Base-by-base conservation (phyloP, 768 basidiomycete species). In the Sistotremastrum niveocremeum region DNA sequence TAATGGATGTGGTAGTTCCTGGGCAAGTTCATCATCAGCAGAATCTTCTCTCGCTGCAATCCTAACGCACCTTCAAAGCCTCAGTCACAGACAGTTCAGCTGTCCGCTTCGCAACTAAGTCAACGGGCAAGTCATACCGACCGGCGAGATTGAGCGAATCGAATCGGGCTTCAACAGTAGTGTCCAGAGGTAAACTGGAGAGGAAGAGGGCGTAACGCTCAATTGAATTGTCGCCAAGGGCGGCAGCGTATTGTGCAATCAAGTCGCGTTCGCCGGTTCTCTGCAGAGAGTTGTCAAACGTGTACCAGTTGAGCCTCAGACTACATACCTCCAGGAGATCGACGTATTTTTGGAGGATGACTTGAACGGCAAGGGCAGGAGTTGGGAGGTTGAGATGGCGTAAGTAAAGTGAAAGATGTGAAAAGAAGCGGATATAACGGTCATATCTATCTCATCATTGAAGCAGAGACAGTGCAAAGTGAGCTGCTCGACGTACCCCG, bases 131-230 rank as follows among this genome's bases (percentile, higher is more conserved):
- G 7, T 87, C 87, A 46, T 94, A 87, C 42, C 89, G 84, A 42
- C 74, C 72, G 0, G 89, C 88, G 20, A 81, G 74, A 3, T 73
- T 73, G 10, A 97, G 65, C 0, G 90, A 84, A 11, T 72, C 62
- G 34, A 72, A 67, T 20, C 90, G 75, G 51, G 87, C 81, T 30
- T 70, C 64, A 42, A 74, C 62, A 50, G 83, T 78, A 0, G 74
- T 73, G 1, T 72, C 66, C 11, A 85, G 70, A 39, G 75, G 82
- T 11, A 86, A 71, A 0, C 81, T 84, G 32, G 84, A 77, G 28
- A 98, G 70, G 78, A 91, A 97, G 54, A 81, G 67, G 0, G 91
- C 90, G 54, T 97, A 98, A 34, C 88, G 81, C 54, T 90, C 84
- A 35, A 94, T 79, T 2, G 90, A 90, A 51, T 89, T 88, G 55